Percentiles rank a stretch among this genome's conserved stretches.
These are phyloP conservation scores for Wickerhamia fluorescens DNA, from an alignment of 805 yeast genomes.

Conservation along the genomic window DNA sequence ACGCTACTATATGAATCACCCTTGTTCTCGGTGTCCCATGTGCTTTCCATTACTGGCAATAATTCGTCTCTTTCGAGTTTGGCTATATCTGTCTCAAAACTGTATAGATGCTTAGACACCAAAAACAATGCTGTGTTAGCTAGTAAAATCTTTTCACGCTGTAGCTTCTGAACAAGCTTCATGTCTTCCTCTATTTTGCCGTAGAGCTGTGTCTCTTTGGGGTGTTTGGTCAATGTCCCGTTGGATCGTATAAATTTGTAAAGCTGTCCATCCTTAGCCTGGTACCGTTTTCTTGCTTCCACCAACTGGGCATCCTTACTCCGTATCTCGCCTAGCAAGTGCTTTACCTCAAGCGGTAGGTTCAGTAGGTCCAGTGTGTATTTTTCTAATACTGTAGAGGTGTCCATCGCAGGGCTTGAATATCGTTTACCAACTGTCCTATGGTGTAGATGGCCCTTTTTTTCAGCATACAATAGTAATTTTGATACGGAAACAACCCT, in stretches of 20 bases:
- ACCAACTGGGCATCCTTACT: slow-evolving; percentile 58
- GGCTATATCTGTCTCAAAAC: slow-evolving; percentile 69
- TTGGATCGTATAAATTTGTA: slow-evolving; percentile 77
- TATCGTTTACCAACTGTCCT: too few species aligned
- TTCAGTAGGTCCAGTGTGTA: slow-evolving; percentile 63
- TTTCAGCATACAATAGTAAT: too few species aligned
- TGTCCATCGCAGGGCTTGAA: slow-evolving; percentile 68
- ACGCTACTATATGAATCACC: slow-evolving; percentile 4
- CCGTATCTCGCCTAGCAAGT: slow-evolving; percentile 70
- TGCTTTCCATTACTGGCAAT: slow-evolving; percentile 46
- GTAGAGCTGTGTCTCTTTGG: slow-evolving; percentile 66
- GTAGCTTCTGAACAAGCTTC: slow-evolving; percentile 51
- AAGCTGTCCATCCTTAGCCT: slow-evolving; percentile 67
- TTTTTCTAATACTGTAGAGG: slow-evolving; percentile 59
- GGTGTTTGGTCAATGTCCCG: slow-evolving; percentile 75
- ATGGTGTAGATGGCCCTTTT: too few species aligned
- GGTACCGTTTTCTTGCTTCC: slow-evolving; percentile 60
- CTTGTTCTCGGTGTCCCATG: not conserved
- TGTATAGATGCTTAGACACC: slow-evolving; percentile 65
- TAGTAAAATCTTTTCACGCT: slow-evolving; percentile 68
- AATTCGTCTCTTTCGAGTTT: slow-evolving; percentile 77
- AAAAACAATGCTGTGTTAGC: slow-evolving; percentile 80
- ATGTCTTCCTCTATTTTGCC: slow-evolving; percentile 65
- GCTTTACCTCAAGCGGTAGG: slow-evolving; percentile 80
- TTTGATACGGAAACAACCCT: too few species aligned